Percentiles rank a stretch among this genome's conserved stretches.
Evolutionary conservation across 176 grass and related monocot genomes (phyloP).

Genomic region (Alloteropsis semialata): DNA sequence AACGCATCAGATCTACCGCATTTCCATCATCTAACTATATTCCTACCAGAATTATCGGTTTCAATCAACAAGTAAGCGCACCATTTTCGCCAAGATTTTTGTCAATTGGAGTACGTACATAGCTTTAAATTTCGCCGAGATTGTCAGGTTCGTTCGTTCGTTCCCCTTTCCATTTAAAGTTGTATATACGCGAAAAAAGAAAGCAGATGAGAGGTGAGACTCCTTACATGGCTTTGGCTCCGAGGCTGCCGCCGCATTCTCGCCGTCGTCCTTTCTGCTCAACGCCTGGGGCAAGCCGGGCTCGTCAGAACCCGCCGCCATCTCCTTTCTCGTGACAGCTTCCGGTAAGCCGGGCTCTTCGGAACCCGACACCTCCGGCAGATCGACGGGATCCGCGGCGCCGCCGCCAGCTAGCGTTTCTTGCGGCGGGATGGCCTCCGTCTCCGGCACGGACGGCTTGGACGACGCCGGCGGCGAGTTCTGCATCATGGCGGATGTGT

Average conservation of each 20-base stretch:
- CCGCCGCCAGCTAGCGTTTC: background rate
- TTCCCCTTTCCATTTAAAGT: slow-evolving; percentile 19
- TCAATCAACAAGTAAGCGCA: too few species aligned
- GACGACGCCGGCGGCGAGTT: slow-evolving; percentile 14
- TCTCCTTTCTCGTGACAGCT: background rate
- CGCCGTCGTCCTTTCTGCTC: background rate
- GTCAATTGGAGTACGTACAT: slow-evolving; percentile 13
- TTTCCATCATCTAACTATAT: background rate
- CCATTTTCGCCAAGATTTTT: background rate
- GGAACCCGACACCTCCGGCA: background rate
- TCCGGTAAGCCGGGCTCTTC: slow-evolving; percentile 19
- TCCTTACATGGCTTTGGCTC: slow-evolving; percentile 25
- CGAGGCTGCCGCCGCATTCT: background rate
- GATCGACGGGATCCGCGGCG: slow-evolving; percentile 9
- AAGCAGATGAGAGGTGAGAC: background rate
- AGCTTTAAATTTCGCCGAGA: background rate
- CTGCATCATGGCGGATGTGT: slow-evolving; percentile 36
- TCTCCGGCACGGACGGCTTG: slow-evolving; percentile 27
- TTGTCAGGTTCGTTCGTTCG: background rate
- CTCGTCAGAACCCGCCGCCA: background rate
- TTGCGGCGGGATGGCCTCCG: slow-evolving; percentile 15
- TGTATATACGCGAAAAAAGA: background rate
- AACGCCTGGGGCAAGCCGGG: slow-evolving; percentile 25
- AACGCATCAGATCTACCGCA: slow-evolving; percentile 23
- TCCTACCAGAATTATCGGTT: slow-evolving; percentile 1